A percentile compares a stretch with the other conserved stretches of the same genome.
Evolutionary conservation across 1,284 basidiomycete genomes (phyloP).

Genomic region (Trichosporon faecale): DNA sequence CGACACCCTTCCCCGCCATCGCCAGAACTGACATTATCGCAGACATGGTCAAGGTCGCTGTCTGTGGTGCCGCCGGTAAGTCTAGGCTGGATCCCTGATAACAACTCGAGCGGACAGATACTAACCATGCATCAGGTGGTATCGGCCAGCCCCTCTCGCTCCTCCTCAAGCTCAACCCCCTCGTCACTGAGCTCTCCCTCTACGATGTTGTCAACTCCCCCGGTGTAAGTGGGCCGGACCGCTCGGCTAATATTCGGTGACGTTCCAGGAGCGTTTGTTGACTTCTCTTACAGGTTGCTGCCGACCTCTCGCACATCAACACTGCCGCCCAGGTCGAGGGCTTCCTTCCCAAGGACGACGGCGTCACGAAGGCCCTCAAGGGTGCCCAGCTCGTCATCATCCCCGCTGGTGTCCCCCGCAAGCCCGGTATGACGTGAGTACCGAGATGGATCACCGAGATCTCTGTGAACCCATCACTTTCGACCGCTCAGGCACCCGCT

Average conservation of each 20-base stretch:
- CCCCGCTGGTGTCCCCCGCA: constrained; percentile 93
- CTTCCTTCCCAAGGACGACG: constrained; percentile 51
- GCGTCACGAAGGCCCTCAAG: constrained; percentile 49
- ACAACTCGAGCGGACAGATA: neutral
- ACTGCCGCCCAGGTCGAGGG: constrained; percentile 72
- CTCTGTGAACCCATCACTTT: neutral
- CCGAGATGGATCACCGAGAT: neutral
- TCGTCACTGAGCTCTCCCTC: constrained; percentile 80
- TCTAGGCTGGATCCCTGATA: constrained; percentile 11
- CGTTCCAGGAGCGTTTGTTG: neutral
- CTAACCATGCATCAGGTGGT: constrained; percentile 40
- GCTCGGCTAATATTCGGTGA: neutral
- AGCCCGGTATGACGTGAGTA: constrained; percentile 66
- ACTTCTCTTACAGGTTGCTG: constrained; percentile 60
- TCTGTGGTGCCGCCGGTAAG: constrained; percentile 84
- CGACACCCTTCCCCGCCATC: neutral
- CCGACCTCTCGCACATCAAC: constrained; percentile 91
- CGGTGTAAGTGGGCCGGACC: constrained; percentile 41
- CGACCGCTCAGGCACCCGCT: constrained; percentile 1
- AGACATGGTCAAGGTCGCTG: constrained; percentile 84
- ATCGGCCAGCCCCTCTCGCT: constrained; percentile 92
- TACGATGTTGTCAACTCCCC: constrained; percentile 66
- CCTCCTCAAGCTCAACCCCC: constrained; percentile 80
- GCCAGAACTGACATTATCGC: constrained; percentile 12
- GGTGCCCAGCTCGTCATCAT: constrained; percentile 76